Percentiles rank a stretch among this genome's conserved stretches.
phyloP scores from a whole-genome alignment of 352 stramenopile genomes.

The Globisporangium mamillatum region DNA sequence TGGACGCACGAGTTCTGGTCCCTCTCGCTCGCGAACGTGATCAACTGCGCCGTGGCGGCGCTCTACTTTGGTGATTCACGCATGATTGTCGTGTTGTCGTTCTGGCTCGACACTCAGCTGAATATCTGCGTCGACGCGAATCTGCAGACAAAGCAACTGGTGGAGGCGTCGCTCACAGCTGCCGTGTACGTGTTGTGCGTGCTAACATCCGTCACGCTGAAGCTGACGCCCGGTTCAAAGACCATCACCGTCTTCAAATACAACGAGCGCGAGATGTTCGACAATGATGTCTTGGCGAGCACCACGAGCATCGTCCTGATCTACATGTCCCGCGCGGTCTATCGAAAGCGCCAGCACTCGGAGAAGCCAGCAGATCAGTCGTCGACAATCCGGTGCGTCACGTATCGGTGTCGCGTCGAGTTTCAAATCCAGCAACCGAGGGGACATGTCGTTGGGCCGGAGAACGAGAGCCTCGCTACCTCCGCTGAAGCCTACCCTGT shows the following conservation, averaged over 20 bases:
- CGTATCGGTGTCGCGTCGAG: slow-evolving; percentile 19
- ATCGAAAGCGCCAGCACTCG: slow-evolving; percentile 8
- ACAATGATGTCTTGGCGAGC: slow-evolving; percentile 11
- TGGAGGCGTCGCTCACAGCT: not conserved
- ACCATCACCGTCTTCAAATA: not conserved
- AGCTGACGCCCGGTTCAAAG: not conserved
- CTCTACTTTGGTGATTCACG: slow-evolving; percentile 5
- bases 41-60: slow-evolving; percentile 8
- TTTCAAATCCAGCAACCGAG: slow-evolving; percentile 1
- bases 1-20: slow-evolving; percentile 44
- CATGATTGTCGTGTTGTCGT: not conserved
- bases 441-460: not conserved
- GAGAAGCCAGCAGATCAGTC: not conserved
- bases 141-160: not conserved
- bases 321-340: slow-evolving; percentile 12
- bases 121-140: slow-evolving; percentile 12
- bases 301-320: slow-evolving; percentile 11
- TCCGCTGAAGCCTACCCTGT: not conserved
- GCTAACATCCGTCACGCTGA: not conserved
- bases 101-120: slow-evolving; percentile 2
- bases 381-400: slow-evolving; percentile 19
- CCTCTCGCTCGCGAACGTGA: slow-evolving; percentile 21
- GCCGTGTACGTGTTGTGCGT: not conserved
- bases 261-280: not conserved
- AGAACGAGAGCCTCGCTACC: not conserved